These are phyloP conservation scores for Irpex sp. DNA, from an alignment of 1,284 basidiomycete species.

Conservation along the genomic window DNA sequence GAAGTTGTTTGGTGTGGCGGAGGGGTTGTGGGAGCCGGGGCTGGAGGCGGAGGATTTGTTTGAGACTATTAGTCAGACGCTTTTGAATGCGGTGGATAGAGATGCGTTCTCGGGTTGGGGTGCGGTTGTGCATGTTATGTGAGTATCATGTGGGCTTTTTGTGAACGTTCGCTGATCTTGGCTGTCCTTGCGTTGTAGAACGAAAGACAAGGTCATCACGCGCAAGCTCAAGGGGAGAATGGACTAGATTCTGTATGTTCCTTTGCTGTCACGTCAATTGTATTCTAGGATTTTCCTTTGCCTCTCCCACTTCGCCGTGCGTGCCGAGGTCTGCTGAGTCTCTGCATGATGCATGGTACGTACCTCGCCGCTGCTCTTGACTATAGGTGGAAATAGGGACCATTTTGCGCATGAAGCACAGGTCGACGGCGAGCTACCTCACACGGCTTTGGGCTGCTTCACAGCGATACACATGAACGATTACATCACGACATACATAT, in stretches of 20 bases:
- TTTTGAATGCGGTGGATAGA: slow-evolving; percentile 93
- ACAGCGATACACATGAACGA: no score
- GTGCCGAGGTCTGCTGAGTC: no score
- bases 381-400: no score
- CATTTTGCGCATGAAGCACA: no score
- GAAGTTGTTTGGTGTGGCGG: slow-evolving; percentile 96
- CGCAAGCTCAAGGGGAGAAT: slow-evolving; percentile 86
- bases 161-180: no score
- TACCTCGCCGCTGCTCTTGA: no score
- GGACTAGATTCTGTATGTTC: slow-evolving; percentile 57
- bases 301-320: background rate
- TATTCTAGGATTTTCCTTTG: slow-evolving; percentile 1
- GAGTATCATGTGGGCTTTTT: slow-evolving; percentile 32
- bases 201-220: slow-evolving; percentile 81
- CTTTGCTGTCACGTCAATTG: background rate
- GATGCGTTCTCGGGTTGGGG: slow-evolving; percentile 99
- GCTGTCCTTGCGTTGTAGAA: slow-evolving; percentile 39
- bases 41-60: slow-evolving; percentile 96
- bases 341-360: no score
- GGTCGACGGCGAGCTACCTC: no score
- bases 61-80: slow-evolving; percentile 95
- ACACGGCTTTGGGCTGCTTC: no score
- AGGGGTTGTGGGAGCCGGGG: slow-evolving; percentile 98
- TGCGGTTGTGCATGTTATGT: slow-evolving; percentile 93
- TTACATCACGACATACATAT: no score